These are phyloP conservation scores for Mycena vitilis DNA, from an alignment of 768 basidiomycete species.

Conservation along the genomic window DNA sequence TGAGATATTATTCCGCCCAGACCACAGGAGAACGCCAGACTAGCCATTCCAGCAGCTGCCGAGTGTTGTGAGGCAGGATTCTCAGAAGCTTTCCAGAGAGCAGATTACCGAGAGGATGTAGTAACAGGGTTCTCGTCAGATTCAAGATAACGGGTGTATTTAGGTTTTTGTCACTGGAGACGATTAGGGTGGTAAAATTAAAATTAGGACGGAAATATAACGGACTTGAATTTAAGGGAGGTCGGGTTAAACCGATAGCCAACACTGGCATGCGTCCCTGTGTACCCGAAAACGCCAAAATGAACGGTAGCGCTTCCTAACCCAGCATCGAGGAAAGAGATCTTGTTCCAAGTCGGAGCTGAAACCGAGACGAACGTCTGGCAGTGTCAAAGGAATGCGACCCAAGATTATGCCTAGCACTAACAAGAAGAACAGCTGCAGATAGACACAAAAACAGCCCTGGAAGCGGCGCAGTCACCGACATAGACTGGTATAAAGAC, in stretches of 20 bases:
- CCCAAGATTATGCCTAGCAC: background rate
- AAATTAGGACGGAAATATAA: background rate
- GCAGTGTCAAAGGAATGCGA: background rate
- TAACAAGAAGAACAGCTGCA: constrained; percentile 25
- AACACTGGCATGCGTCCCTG: constrained; percentile 58
- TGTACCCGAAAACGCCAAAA: constrained; percentile 71
- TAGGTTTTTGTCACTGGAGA: constrained; percentile 55
- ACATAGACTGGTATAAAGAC: constrained; percentile 23
- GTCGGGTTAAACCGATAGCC: constrained; percentile 65
- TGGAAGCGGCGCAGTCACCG: constrained; percentile 1
- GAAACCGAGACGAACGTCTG: constrained; percentile 60
- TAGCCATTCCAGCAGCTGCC: constrained; percentile 72
- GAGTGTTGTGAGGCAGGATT: constrained; percentile 12
- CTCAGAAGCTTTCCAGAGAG: constrained; percentile 4
- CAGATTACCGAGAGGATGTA: constrained; percentile 80
- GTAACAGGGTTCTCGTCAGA: constrained; percentile 78
- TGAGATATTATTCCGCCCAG: constrained; percentile 73
- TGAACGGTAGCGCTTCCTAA: constrained; percentile 44
- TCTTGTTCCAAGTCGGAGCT: constrained; percentile 62
- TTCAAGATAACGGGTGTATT: constrained; percentile 69
- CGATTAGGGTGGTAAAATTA: constrained; percentile 1
- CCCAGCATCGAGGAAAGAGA: constrained; percentile 63
- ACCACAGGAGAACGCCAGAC: constrained; percentile 74
- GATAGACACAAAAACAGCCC: constrained; percentile 18
- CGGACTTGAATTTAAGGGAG: constrained; percentile 53